phyloP scores from a whole-genome alignment of 2,329 filamentous ascomycete species.

The Neofusicoccum laricinum region DNA sequence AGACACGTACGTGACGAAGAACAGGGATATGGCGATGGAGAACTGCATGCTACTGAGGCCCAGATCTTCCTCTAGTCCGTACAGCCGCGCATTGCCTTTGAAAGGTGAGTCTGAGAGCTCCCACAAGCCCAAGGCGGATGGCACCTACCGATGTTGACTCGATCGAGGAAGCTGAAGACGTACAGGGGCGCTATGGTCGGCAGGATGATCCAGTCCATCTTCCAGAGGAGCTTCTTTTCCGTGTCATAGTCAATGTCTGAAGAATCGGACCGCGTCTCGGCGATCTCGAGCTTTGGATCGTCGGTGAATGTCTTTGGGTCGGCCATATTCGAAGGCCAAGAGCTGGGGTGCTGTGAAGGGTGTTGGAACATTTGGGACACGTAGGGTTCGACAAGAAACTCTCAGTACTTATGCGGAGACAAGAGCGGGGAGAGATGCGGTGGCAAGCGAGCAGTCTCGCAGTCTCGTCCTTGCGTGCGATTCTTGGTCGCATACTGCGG shows the following conservation, averaged over 20 bases:
- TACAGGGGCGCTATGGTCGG: constrained; percentile 69
- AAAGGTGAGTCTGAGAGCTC: neutral
- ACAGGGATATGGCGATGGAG: constrained; percentile 51
- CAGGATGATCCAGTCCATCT: constrained; percentile 63
- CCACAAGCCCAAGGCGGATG: neutral
- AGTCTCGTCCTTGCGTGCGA: too few relatives aligned
- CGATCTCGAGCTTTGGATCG: neutral
- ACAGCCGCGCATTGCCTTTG: constrained; percentile 58
- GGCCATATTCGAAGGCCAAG: neutral
- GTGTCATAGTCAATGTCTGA: constrained; percentile 31
- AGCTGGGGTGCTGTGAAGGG: too few relatives aligned
- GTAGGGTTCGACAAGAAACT: too few relatives aligned
- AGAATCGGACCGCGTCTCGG: neutral
- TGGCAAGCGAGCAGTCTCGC: too few relatives aligned
- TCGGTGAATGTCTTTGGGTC: neutral
- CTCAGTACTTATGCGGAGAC: too few relatives aligned
- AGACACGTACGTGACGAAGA: constrained; percentile 46
- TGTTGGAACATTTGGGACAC: too few relatives aligned
- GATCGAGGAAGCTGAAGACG: constrained; percentile 71
- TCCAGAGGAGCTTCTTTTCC: constrained; percentile 59
- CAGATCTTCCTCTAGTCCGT: constrained; percentile 62
- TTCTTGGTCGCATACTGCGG: too few relatives aligned
- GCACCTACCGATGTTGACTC: constrained; percentile 65
- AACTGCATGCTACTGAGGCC: constrained; percentile 63
- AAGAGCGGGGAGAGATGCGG: too few relatives aligned